Evolutionary conservation across 2,329 filamentous ascomycete species (phyloP).

Genomic region (Nemania serpens): DNA sequence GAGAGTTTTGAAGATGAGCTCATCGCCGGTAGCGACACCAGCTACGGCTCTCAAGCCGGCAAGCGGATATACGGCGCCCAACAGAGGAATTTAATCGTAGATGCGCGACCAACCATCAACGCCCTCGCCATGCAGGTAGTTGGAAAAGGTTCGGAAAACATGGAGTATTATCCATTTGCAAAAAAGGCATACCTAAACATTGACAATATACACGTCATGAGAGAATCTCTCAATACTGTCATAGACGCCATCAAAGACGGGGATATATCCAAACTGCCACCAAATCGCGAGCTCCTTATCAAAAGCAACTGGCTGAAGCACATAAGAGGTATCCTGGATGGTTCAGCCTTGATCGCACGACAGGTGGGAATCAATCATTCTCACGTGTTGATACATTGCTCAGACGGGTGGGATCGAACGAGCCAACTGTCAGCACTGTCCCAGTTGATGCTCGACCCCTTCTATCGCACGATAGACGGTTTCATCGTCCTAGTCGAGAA

Average conservation of each 20-base stretch:
- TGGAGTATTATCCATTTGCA: slow-evolving; percentile 94
- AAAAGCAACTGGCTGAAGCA: slow-evolving; percentile 93
- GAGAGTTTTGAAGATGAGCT: slow-evolving; percentile 73
- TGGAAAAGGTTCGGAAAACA: slow-evolving; percentile 93
- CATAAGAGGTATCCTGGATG: slow-evolving; percentile 81
- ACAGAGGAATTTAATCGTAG: slow-evolving; percentile 91
- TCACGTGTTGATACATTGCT: slow-evolving; percentile 95
- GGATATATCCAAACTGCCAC: slow-evolving; percentile 81
- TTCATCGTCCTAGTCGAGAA: slow-evolving; percentile 96
- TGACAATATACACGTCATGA: slow-evolving; percentile 98
- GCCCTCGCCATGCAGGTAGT: slow-evolving; percentile 93
- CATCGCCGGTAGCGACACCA: slow-evolving; percentile 55
- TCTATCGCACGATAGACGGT: slow-evolving; percentile 90
- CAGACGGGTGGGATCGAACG: slow-evolving; percentile 97
- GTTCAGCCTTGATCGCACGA: slow-evolving; percentile 80
- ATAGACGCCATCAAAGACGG: slow-evolving; percentile 91
- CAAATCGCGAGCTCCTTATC: slow-evolving; percentile 77
- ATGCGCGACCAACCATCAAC: slow-evolving; percentile 92
- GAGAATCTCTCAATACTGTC: slow-evolving; percentile 84
- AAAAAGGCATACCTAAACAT: slow-evolving; percentile 93
- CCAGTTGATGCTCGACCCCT: slow-evolving; percentile 93
- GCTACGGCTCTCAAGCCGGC: slow-evolving; percentile 63
- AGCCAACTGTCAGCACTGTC: slow-evolving; percentile 90
- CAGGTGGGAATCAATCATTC: slow-evolving; percentile 92
- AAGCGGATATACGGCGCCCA: slow-evolving; percentile 86